Percentiles rank a stretch among this genome's conserved stretches.
Conservation (phyloP, 768 basidiomycete species). For the Hericium alpestre region DNA sequence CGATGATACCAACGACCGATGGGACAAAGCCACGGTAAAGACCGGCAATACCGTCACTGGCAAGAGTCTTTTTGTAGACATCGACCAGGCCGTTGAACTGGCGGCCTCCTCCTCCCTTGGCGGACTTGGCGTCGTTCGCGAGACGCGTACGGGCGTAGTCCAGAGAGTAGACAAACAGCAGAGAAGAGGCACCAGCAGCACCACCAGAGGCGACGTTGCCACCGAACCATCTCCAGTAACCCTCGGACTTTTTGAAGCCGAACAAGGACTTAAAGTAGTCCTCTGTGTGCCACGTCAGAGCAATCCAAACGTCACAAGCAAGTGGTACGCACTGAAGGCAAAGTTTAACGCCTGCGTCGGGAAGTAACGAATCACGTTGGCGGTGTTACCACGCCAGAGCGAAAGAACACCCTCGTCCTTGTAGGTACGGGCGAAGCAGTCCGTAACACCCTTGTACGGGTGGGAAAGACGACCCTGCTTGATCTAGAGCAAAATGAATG, state of each 20-base stretch:
- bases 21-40: constrained; percentile 99
- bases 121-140: constrained; percentile 93
- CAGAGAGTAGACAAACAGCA: constrained; percentile 99
- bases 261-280: constrained; percentile 98
- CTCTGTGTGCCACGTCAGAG: constrained; percentile 41
- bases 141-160: constrained; percentile 99
- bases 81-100: constrained; percentile 99
- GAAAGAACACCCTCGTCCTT: constrained; percentile 90
- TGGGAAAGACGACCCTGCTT: constrained; percentile 96
- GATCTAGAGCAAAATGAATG: constrained; percentile 45
- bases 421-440: constrained; percentile 91
- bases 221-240: constrained; percentile 97
- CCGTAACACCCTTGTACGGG: constrained; percentile 93
- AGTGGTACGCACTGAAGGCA: constrained; percentile 79
- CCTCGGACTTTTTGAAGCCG: constrained; percentile 95
- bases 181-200: constrained; percentile 96
- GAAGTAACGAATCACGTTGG: constrained; percentile 99
- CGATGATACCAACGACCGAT: constrained; percentile 97
- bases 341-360: constrained; percentile 99
- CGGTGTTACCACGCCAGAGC: constrained; percentile 99
- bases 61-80: constrained; percentile 95
- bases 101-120: constrained; percentile 84
- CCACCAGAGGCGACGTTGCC: constrained; percentile 98
- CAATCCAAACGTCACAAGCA: neutral
- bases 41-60: constrained; percentile 94